Base-by-base conservation (phyloP, 257 asterid genomes). In the Scutellaria galericulata region DNA sequence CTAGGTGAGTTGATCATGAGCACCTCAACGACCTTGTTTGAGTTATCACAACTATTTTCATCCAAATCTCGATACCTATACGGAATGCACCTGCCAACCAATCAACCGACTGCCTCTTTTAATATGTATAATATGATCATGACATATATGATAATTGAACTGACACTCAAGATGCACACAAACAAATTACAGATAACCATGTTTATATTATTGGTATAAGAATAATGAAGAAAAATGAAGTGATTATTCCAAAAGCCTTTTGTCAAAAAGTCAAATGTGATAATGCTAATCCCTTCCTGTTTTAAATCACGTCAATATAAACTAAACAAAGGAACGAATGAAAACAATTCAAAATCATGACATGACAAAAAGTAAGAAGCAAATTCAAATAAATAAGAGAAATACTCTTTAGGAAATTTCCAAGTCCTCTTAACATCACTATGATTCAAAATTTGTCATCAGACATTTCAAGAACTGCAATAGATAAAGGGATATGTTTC, bases 1-100 rank as follows among this genome's bases (percentile, higher is more conserved):
- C 79, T 78, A 62, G 82, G 71, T 62, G 82, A 78, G 72, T 55
- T 78, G 70, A 78, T 78, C 82, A 78, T 74, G 62, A 78, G 82
- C 71, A 78, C 82, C 62, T 78, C 82, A 35, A 78, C 75, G 52
- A 37, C 61, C 76, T 73, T 73, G 57, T 68, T 31, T 48, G 78
- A 66, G 39, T 71, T 51, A 54, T 68, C 35, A 50, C 64, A 39
- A 27, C 27, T 18, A 22, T 60, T 58, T 53, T 51, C 73, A 44
- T 56, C 73, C 12, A 35, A 54, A 45, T 50, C 55, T 31, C 69
- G 64, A 54, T 73, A 78, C 67, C 79, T 78, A 55, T 73, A 78
- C 7, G 76, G 82, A 68, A 78, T 78, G 71, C 82, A 78, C 74
- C 82, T 73, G 79, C 35, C 58, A 60, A 66, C 67, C 58, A 60